Evolutionary conservation across 2,329 filamentous ascomycete genomes (phyloP), one percentile per base, ranked within the genome.

Genomic region (Corniculantispora saksenae): DNA sequence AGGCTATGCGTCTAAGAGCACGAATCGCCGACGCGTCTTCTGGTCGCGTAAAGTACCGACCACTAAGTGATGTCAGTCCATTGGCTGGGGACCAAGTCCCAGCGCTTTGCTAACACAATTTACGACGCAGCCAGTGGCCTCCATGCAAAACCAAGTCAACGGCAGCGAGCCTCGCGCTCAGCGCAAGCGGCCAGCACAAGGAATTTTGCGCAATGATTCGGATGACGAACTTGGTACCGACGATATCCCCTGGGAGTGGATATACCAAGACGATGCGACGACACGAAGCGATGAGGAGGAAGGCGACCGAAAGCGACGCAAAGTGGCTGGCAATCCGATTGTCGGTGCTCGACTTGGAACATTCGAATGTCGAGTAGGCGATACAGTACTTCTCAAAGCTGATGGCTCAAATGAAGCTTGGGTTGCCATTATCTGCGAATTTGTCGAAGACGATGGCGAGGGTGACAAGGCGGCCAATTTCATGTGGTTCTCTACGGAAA

Each of bases 401-500:
- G 92, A 96, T 47, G 93, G 92, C 4, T 86, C 87, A 48, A 92
- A 92, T 69, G 93, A 96, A 72, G 91, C 93, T 13, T 99, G 95
- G 94, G 91, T 96, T 3, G 95, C 92, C 40, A 88, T 99, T 67
- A 90, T 97, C 61, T 91, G 90, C 72, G 89, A 92, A 51, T 97
- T 99, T 70, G 75, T 89, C 47, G 89, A 94, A 54, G 86, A 89
- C 38, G 89, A 78, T 19, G 77, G 74, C 27, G 77, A 67, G 7
- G 89, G 88, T 3, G 86, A 91, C 51, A 97, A 93, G 82, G 88
- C 89, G 29, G 94, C 91, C 63, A 91, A 90, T 68, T 95, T 99
- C 73, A 90, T 97, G 84, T 99, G 95, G 95, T 97, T 99, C 75
- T 93, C 92, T 0, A 93, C 92, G 0, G 91, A 97, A 72, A 91